Evolutionary conservation across 306 rosid species (phyloP).

Genomic region (Mimosa bimucronata): DNA sequence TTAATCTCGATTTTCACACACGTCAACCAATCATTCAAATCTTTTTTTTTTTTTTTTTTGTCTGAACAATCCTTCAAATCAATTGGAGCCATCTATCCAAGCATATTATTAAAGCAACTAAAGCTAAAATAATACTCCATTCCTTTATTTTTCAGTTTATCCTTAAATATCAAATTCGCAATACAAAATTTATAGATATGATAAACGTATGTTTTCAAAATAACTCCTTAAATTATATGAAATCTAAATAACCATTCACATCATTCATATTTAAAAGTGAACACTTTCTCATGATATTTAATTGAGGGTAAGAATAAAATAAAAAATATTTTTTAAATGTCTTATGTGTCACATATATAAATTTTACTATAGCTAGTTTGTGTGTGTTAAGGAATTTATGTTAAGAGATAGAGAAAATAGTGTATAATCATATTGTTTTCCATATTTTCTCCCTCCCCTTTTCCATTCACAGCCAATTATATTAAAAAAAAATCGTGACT

Average conservation of each 20-base stretch:
- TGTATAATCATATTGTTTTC: neutral
- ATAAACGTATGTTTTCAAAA: no score
- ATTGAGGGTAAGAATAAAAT: neutral
- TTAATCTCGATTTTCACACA: neutral
- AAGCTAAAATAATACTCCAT: no score
- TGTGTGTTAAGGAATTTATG: neutral
- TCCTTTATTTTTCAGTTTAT: no score
- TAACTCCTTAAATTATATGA: no score
- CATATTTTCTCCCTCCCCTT: neutral
- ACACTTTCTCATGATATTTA: neutral
- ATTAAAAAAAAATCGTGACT: neutral
- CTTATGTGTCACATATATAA: neutral
- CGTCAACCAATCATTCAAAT: slow-evolving; percentile 11
- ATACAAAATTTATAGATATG: no score
- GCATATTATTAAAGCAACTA: no score
- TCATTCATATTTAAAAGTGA: neutral
- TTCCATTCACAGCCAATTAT: neutral
- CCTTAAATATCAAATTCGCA: no score
- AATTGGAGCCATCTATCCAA: neutral
- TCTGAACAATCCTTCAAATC: neutral
- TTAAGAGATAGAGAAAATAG: neutral
- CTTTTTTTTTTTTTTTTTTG: no score
- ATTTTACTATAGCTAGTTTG: neutral
- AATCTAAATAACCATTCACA: no score
- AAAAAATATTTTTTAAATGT: no score